These are phyloP conservation scores for Eucalyptus erythrocorys DNA, from an alignment of 345 rosid species.

Conservation along the genomic window DNA sequence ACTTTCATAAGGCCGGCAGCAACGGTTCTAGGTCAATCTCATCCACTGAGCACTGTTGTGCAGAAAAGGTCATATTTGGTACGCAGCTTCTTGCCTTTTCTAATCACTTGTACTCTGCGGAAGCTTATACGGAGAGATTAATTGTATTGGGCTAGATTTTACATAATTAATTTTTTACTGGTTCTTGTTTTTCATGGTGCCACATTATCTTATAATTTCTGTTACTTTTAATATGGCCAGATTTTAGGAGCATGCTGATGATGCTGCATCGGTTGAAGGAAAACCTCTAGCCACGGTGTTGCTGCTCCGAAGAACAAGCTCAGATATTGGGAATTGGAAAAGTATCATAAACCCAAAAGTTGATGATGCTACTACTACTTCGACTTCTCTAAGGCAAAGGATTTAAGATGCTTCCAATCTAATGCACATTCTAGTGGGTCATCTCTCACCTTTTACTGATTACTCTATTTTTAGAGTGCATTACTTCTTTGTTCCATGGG, in stretches of 20 bases:
- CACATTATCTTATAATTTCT: no score
- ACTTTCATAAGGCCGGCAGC: constrained; percentile 34
- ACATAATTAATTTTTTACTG: not conserved
- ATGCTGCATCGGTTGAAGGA: not conserved
- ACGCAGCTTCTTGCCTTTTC: constrained; percentile 7
- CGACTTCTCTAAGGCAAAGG: not conserved
- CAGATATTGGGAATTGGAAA: no score
- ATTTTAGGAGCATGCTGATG: not conserved
- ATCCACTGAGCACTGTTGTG: constrained; percentile 26
- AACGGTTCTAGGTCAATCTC: constrained; percentile 29
- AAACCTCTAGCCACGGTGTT: constrained; percentile 23
- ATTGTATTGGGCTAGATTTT: not conserved
- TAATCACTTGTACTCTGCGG: not conserved
- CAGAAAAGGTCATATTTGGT: constrained; percentile 46
- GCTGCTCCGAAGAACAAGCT: not conserved
- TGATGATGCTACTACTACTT: no score
- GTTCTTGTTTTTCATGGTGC: not conserved
- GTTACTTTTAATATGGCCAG: no score
- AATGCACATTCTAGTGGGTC: not conserved
- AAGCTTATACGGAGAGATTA: not conserved
- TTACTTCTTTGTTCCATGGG: not conserved
- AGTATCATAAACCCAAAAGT: no score
- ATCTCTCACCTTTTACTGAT: constrained; percentile 39
- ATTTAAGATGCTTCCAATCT: not conserved
- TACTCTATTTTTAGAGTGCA: not conserved